Evolutionary conservation across 148 eudicot genomes (phyloP).

Genomic region (Vaccinium myrtillus): DNA sequence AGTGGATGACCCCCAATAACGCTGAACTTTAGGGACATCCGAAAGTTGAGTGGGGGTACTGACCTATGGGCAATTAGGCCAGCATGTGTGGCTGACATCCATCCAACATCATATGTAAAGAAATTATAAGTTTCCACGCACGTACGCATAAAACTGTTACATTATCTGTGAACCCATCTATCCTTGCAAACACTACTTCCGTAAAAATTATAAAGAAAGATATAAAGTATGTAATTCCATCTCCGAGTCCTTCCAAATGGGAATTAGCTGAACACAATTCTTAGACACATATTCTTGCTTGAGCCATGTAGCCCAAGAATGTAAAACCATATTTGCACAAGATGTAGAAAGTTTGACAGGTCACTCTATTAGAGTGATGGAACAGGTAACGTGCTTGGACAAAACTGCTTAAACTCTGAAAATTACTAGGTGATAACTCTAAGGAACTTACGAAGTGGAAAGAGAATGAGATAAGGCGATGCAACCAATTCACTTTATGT

Average conservation of each 20-base stretch:
- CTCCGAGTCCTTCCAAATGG: too few species aligned
- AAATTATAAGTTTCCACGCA: not conserved
- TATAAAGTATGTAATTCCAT: not conserved
- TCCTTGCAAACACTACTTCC: not conserved
- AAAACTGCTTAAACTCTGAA: too few species aligned
- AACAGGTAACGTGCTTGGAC: not conserved
- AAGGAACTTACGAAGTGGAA: not conserved
- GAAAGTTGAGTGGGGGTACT: not conserved
- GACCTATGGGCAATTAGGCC: not conserved
- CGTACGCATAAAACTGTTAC: not conserved
- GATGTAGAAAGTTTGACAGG: not conserved
- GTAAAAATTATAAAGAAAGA: not conserved
- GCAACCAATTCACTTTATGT: not conserved
- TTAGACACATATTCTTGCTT: too few species aligned
- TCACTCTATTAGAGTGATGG: not conserved
- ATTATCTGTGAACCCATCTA: not conserved
- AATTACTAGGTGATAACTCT: too few species aligned
- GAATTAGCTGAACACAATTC: too few species aligned
- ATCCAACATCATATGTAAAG: not conserved
- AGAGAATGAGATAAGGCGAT: not conserved
- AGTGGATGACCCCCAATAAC: not conserved
- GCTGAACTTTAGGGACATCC: not conserved
- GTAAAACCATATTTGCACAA: not conserved
- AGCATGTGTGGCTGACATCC: not conserved
- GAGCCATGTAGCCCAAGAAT: too few species aligned